These are phyloP conservation scores for Colletotrichum sp. DNA, from an alignment of 2,329 filamentous ascomycete genomes.

Conservation along the genomic window DNA sequence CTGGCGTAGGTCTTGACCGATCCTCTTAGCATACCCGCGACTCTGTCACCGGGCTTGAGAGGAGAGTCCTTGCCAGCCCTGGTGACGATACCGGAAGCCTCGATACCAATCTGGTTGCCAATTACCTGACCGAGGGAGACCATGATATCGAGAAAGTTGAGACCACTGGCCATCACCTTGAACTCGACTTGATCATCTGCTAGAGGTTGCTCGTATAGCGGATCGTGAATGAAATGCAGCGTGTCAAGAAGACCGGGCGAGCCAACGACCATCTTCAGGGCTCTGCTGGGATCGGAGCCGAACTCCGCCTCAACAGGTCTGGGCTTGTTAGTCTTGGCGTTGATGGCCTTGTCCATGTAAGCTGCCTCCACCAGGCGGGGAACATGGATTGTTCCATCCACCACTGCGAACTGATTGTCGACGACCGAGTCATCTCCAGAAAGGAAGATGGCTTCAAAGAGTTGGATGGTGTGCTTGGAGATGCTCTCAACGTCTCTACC, in stretches of 20 bases:
- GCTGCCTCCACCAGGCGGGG: background rate
- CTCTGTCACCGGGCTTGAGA: slow-evolving; percentile 33
- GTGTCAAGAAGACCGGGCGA: background rate
- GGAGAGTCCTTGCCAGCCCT: slow-evolving; percentile 28
- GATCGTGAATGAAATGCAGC: background rate
- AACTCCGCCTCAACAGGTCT: background rate
- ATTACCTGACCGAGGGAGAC: slow-evolving; percentile 18
- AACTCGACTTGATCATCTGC: slow-evolving; percentile 25
- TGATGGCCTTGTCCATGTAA: background rate
- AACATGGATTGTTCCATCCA: background rate
- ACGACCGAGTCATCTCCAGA: background rate
- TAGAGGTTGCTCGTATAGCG: background rate
- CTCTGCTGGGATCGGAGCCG: background rate
- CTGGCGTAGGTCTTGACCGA: slow-evolving; percentile 23
- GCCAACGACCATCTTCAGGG: background rate
- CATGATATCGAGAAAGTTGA: slow-evolving; percentile 29
- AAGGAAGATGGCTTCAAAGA: background rate
- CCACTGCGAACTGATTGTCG: background rate
- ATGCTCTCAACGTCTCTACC: background rate
- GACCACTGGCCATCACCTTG: slow-evolving; percentile 26
- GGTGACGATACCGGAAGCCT: slow-evolving; percentile 35
- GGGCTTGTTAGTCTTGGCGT: background rate
- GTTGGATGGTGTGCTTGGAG: background rate
- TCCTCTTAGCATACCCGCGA: slow-evolving; percentile 20
- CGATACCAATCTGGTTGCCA: slow-evolving; percentile 26